These are phyloP conservation scores for Salpingoeca rosetta DNA, from an alignment of 78 protist species.

Conservation along the genomic window DNA sequence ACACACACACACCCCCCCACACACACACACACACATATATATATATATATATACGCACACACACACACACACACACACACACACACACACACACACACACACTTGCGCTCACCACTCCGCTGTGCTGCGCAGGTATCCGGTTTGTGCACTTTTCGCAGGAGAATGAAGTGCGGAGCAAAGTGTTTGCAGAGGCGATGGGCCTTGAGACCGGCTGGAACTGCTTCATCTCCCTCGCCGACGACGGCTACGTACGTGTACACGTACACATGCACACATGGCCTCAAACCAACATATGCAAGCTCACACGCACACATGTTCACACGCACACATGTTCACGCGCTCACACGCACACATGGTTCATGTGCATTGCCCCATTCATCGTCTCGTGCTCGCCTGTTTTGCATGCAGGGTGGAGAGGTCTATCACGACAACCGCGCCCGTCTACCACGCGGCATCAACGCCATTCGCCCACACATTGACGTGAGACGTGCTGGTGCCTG, in stretches of 20 bases:
- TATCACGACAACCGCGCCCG: constrained; percentile 13
- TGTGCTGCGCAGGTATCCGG: neutral
- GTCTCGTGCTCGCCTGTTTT: neutral
- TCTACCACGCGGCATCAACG: constrained; percentile 14
- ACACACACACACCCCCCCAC: neutral
- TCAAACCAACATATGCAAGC: too few relatives aligned
- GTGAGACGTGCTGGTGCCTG: too few relatives aligned
- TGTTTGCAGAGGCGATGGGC: constrained; percentile 28
- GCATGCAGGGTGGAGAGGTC: neutral
- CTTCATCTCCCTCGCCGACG: constrained; percentile 20
- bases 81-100: too few relatives aligned
- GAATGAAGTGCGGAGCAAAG: neutral
- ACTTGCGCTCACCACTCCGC: too few relatives aligned
- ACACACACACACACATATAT: too few relatives aligned
- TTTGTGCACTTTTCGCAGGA: neutral
- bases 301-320: too few relatives aligned
- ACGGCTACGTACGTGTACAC: neutral
- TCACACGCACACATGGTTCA: too few relatives aligned
- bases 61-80: neutral
- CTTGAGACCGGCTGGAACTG: constrained; percentile 44
- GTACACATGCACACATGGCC: neutral
- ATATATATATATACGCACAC: neutral
- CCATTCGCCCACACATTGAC: constrained; percentile 29
- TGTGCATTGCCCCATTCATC: neutral
- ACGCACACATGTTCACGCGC: too few relatives aligned